phyloP scores from a whole-genome alignment of 148 eudicot genomes.

The Nepenthes mirabilis region DNA sequence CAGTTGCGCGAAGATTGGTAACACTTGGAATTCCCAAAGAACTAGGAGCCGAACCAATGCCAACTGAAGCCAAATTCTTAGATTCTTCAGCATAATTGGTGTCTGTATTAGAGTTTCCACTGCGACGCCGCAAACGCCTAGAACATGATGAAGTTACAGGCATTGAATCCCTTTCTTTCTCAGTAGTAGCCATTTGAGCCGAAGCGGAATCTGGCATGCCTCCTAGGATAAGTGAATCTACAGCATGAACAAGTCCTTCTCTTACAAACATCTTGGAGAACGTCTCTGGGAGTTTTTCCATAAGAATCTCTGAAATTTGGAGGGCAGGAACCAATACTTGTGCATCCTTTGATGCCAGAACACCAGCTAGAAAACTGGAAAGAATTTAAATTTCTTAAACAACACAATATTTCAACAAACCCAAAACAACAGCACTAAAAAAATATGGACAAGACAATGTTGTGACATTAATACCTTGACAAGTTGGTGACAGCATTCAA shows the following conservation, averaged over 20 bases:
- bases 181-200: conserved; percentile 32
- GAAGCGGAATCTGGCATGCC: conserved; percentile 26
- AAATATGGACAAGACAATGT: not conserved
- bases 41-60: conserved; percentile 62
- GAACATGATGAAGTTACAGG: conserved; percentile 68
- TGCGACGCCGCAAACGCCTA: conserved; percentile 67
- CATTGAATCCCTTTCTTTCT: conserved; percentile 63
- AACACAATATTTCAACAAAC: not conserved
- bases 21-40: conserved; percentile 38
- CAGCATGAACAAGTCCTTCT: conserved; percentile 96
- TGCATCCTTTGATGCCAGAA: conserved; percentile 97
- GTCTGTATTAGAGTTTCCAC: conserved; percentile 49
- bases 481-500: conserved; percentile 58
- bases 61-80: conserved; percentile 33
- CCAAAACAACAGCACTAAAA: not conserved
- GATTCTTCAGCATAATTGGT: conserved; percentile 47
- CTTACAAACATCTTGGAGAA: conserved; percentile 91
- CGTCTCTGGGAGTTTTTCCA: conserved; percentile 90
- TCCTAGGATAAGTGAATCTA: conserved; percentile 58
- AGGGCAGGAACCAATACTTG: conserved; percentile 94
- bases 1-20: conserved; percentile 52
- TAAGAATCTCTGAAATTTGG: conserved; percentile 86
- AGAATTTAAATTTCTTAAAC: not conserved
- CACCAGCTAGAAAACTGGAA: conserved; percentile 89
- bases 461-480: conserved; percentile 42